Base-by-base conservation (phyloP, 2,329 filamentous ascomycete species). In the Pseudogymnoascus sp. region DNA sequence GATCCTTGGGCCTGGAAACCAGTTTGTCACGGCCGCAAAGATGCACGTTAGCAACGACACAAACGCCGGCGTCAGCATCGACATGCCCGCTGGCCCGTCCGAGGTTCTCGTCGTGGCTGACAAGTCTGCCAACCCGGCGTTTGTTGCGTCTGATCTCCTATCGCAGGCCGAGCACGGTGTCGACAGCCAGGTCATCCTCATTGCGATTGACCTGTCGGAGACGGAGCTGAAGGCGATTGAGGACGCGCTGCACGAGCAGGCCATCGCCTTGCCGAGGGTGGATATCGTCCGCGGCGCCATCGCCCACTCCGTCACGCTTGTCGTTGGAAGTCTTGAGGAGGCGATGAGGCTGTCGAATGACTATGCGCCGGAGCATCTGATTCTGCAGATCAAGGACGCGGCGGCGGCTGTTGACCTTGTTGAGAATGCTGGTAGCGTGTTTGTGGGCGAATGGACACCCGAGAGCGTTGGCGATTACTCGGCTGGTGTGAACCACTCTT, bases 21-120 rank as follows among this genome's bases (percentile, higher is more conserved):
- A 97, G 76, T 99, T 97, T 73, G 95, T 99, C 42, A 99, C 95
- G 0, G 95, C 95, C 0, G 95, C 91, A 61, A 99, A 99, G 84
- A 99, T 99, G 95, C 83, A 93, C 70, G 95, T 99, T 46, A 91
- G 89, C 76, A 99, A 99, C 76, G 95, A 99, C 74, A 97, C 95
- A 50, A 96, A 92, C 65, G 95, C 95, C 11, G 90, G 91, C 21
- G 93, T 97, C 42, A 88, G 91, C 76, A 99, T 99, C 71, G 95
- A 99, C 74, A 99, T 99, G 95, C 95, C 95, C 10, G 95, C 95
- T 37, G 95, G 95, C 0, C 95, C 95, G 0, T 96, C 92, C 37
- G 95, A 99, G 75, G 92, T 99, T 2, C 84, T 99, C n/a, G 95
- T 99, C 63, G 83, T 99, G 61, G 95, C 95, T 31, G 95, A 99